phyloP scores from a whole-genome alignment of 768 basidiomycete genomes.

The Mrakia frigida region DNA sequence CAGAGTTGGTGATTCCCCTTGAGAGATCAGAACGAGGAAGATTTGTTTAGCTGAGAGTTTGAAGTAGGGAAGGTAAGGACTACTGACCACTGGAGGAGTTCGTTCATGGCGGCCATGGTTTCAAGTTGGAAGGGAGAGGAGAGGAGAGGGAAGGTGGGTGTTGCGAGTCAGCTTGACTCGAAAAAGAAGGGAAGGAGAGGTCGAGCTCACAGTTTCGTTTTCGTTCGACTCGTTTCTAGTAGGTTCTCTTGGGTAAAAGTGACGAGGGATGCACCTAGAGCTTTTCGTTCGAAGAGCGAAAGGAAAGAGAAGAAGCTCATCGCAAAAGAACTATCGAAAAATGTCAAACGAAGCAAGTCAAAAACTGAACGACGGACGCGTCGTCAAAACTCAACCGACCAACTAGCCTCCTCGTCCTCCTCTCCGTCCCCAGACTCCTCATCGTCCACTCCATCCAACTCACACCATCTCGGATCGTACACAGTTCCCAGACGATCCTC shows the following conservation, averaged over 20 bases:
- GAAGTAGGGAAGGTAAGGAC: not conserved
- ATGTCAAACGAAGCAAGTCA: no score
- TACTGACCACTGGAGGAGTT: constrained; percentile 12
- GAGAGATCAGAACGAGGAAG: not conserved
- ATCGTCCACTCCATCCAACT: no score
- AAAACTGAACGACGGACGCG: no score
- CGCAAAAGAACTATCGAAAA: no score
- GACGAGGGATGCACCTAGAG: no score
- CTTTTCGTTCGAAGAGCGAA: no score
- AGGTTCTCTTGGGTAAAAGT: no score
- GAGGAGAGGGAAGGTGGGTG: not conserved
- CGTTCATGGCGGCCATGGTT: constrained; percentile 17
- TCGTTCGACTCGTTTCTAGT: not conserved
- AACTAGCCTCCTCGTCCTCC: no score
- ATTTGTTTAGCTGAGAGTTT: not conserved
- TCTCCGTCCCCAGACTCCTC: no score
- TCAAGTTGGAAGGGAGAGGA: not conserved
- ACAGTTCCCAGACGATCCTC: no score
- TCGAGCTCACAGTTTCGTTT: constrained; percentile 4
- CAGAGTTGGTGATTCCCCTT: constrained; percentile 34
- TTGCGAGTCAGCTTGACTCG: not conserved
- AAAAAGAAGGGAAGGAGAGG: not conserved
- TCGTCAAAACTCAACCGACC: no score
- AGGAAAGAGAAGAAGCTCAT: not conserved
- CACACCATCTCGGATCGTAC: no score